Evolutionary conservation across 2,329 filamentous ascomycete species (phyloP).

Genomic region (Myrmaecium sp.): DNA sequence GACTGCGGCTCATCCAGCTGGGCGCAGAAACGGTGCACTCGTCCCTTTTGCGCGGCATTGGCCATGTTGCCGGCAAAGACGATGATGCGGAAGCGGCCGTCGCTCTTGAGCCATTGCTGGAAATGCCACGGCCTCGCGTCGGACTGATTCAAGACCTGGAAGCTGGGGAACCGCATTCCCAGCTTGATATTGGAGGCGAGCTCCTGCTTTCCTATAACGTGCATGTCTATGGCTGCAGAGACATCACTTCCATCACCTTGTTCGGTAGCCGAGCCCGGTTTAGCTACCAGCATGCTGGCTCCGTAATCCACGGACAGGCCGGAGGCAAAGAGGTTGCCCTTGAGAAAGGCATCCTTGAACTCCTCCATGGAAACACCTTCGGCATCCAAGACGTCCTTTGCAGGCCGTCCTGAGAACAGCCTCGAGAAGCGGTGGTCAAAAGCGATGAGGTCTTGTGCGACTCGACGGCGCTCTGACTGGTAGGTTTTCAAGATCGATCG

Average conservation of each 20-base stretch:
- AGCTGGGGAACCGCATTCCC: conserved; percentile 42
- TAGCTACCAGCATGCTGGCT: conserved; percentile 38
- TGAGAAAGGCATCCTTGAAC: conserved; percentile 44
- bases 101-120: conserved; percentile 37
- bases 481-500: conserved; percentile 34
- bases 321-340: conserved; percentile 42
- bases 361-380: conserved; percentile 44
- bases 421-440: conserved; percentile 33
- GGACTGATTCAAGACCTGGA: conserved; percentile 42
- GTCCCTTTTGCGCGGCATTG: conserved; percentile 23
- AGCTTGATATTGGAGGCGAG: conserved; percentile 30
- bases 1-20: conserved; percentile 19
- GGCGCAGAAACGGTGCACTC: conserved; percentile 32
- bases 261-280: conserved; percentile 26
- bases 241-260: conserved; percentile 33
- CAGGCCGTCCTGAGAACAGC: conserved; percentile 32
- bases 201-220: conserved; percentile 19
- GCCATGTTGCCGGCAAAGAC: conserved; percentile 46
- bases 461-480: conserved; percentile 35
- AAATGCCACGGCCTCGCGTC: conserved; percentile 41
- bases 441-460: conserved; percentile 48
- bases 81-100: conserved; percentile 41
- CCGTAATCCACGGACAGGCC: conserved; percentile 43
- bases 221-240: conserved; percentile 7
- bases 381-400: conserved; percentile 41